Conservation (phyloP, 2,329 filamentous ascomycete species). For the Aspergillus sp. region DNA sequence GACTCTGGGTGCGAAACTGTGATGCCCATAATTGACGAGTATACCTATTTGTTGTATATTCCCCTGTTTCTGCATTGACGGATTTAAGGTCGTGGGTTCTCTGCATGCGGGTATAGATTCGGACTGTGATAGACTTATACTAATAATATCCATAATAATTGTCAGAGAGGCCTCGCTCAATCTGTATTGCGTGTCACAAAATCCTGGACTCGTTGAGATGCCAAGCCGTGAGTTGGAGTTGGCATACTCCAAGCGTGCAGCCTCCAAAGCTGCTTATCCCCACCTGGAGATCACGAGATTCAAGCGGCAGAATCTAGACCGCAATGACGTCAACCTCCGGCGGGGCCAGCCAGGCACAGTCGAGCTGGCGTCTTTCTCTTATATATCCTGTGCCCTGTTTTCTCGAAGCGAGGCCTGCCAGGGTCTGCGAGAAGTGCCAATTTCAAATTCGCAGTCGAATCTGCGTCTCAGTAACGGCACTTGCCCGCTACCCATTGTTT, state of each 20-base stretch:
- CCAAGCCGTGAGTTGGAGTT: background rate
- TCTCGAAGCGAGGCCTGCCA: conserved; percentile 1
- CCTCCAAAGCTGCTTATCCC: too few relatives aligned
- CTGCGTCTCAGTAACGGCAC: conserved; percentile 1
- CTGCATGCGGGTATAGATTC: conserved; percentile 24
- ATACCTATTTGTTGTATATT: conserved; percentile 12
- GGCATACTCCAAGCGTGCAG: too few relatives aligned
- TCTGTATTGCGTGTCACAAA: background rate
- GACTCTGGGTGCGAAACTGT: conserved; percentile 25
- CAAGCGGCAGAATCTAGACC: too few relatives aligned
- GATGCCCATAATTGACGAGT: conserved; percentile 8
- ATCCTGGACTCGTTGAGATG: background rate
- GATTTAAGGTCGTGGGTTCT: conserved; percentile 16
- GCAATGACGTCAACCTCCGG: background rate
- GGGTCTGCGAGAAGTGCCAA: conserved; percentile 1
- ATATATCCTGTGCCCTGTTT: background rate
- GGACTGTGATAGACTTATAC: conserved; percentile 13
- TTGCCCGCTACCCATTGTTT: conserved; percentile 1
- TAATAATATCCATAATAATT: background rate
- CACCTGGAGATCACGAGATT: too few relatives aligned
- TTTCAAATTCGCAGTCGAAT: background rate
- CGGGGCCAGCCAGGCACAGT: background rate
- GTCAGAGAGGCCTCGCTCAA: background rate
- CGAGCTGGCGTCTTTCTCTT: background rate
- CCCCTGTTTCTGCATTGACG: conserved; percentile 14